Conservation (phyloP, 2,329 filamentous ascomycete genomes). For the Fusarium sororula region DNA sequence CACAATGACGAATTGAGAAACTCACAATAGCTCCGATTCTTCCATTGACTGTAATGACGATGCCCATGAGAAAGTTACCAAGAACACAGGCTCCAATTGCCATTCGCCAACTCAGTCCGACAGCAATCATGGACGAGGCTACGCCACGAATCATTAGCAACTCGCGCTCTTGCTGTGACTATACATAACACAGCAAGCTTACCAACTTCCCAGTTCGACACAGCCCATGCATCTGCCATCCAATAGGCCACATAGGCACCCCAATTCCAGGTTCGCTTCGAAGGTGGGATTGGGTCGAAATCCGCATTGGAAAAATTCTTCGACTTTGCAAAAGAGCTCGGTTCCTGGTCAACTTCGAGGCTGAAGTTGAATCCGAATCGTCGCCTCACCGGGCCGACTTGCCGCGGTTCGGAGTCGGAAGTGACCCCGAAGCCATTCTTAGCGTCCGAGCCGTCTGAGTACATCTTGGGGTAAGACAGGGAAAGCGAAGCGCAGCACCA, state of each 20-base stretch:
- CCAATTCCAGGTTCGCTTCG: slow-evolving; percentile 8
- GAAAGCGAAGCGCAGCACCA: background rate
- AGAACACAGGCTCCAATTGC: slow-evolving; percentile 9
- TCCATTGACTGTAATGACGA: slow-evolving; percentile 4
- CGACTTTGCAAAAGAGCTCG: background rate
- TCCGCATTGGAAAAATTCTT: background rate
- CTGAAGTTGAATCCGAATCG: slow-evolving; percentile 6
- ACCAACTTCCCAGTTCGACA: slow-evolving; percentile 12
- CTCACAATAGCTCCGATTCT: slow-evolving; percentile 8
- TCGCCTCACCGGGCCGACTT: background rate
- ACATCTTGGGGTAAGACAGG: background rate
- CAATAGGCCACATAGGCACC: slow-evolving; percentile 7
- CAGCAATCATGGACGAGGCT: slow-evolving; percentile 8
- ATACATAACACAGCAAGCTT: background rate
- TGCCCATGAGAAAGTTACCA: slow-evolving; percentile 7
- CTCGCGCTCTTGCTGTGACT: background rate
- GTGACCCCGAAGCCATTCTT: background rate
- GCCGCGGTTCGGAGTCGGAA: background rate
- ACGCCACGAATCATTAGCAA: background rate
- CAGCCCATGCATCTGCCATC: slow-evolving; percentile 13
- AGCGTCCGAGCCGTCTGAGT: slow-evolving; percentile 1
- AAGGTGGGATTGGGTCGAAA: slow-evolving; percentile 3
- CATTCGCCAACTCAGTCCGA: slow-evolving; percentile 8
- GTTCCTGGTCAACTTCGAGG: slow-evolving; percentile 1
- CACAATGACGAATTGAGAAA: background rate